Conservation (phyloP, 164 flowering plant genomes). For the Stephania yunnanensis region DNA sequence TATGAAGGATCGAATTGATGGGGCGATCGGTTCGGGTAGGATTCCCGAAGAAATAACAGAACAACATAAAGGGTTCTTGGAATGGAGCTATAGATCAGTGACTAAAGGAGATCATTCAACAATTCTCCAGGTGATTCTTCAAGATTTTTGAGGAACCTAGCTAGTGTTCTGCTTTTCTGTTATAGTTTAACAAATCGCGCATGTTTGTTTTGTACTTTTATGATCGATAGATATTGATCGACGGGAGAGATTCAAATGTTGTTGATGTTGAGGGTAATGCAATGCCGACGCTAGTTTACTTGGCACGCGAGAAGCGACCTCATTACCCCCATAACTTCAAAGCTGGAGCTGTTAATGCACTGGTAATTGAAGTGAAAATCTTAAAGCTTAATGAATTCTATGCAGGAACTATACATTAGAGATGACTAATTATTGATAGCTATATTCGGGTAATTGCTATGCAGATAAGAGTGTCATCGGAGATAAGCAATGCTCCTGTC, state of each 20-base stretch:
- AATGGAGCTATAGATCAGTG: slow-evolving; percentile 19
- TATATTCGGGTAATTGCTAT: neutral
- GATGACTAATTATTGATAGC: neutral
- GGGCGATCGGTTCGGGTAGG: slow-evolving; percentile 12
- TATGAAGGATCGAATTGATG: slow-evolving; percentile 26
- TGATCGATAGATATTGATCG: slow-evolving; percentile 19
- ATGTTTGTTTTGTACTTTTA: neutral
- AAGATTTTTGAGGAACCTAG: slow-evolving; percentile 22
- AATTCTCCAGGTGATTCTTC: slow-evolving; percentile 26
- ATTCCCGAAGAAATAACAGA: slow-evolving; percentile 20
- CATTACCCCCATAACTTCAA: slow-evolving; percentile 26
- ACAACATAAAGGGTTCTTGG: slow-evolving; percentile 30
- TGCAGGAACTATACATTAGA: neutral
- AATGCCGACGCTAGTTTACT: slow-evolving; percentile 30
- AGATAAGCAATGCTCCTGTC: slow-evolving; percentile 52
- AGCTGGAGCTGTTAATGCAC: slow-evolving; percentile 33
- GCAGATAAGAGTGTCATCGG: slow-evolving; percentile 71
- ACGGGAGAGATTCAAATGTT: slow-evolving; percentile 20
- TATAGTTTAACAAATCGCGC: neutral
- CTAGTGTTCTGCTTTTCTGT: too few relatives aligned
- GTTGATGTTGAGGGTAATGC: slow-evolving; percentile 21
- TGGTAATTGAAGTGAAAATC: slow-evolving; percentile 16
- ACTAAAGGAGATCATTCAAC: slow-evolving; percentile 23
- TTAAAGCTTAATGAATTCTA: neutral
- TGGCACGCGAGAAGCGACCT: slow-evolving; percentile 34